Evolutionary conservation across 345 rosid species (phyloP).

Genomic region (Erucastrum elatum): DNA sequence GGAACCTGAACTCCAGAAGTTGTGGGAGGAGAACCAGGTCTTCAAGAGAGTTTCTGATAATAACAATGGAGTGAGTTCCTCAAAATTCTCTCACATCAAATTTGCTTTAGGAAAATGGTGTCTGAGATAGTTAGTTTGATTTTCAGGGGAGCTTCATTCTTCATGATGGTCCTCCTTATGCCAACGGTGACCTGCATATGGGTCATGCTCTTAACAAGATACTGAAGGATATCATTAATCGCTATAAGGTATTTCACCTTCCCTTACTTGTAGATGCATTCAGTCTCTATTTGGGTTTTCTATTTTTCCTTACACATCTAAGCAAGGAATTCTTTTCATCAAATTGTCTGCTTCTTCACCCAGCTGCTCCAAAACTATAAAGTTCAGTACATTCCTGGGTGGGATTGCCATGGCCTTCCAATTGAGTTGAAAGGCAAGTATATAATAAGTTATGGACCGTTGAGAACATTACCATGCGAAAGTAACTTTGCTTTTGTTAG

Average conservation of each 20-base stretch:
- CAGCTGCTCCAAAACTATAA: conserved; percentile 90
- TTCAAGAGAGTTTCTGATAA: conserved; percentile 71
- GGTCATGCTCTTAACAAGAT: conserved; percentile 98
- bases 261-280: conserved; percentile 5
- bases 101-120: conserved; percentile 25
- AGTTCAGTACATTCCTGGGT: conserved; percentile 86
- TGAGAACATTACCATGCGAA: background rate
- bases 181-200: conserved; percentile 90
- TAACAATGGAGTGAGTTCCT: conserved; percentile 70
- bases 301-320: background rate
- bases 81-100: conserved; percentile 17
- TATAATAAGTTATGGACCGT: conserved; percentile 11
- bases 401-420: conserved; percentile 99
- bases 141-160: conserved; percentile 78
- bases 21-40: conserved; percentile 86
- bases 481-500: conserved; percentile 7
- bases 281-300: background rate
- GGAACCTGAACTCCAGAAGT: conserved; percentile 92
- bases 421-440: conserved; percentile 94
- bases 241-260: conserved; percentile 65
- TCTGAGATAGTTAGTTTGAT: conserved; percentile 43
- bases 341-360: conserved; percentile 23
- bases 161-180: conserved; percentile 98
- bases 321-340: conserved; percentile 14
- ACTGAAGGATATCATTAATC: conserved; percentile 91